These are phyloP conservation scores for Pinguiococcus pyrenoidosus DNA, from an alignment of 108 stramenopile genomes.

Conservation along the genomic window DNA sequence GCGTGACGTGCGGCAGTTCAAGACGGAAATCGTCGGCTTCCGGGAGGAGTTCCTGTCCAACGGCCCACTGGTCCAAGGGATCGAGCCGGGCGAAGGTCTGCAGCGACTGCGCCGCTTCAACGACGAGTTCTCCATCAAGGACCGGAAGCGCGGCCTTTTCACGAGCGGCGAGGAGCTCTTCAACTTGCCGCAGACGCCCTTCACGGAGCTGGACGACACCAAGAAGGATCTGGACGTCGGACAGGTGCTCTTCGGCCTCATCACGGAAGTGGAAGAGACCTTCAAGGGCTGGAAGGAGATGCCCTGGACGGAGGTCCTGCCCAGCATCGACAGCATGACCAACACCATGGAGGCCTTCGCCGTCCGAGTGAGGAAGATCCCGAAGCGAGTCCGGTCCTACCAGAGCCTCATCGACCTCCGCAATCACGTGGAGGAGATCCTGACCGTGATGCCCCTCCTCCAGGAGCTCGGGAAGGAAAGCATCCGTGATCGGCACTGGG, in stretches of 20 bases:
- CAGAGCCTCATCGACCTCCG: conserved; percentile 22
- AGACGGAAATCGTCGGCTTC: conserved; percentile 54
- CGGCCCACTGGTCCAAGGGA: conserved; percentile 61
- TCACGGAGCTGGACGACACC: conserved; percentile 25
- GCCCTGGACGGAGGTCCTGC: conserved; percentile 20
- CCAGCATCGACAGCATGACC: conserved; percentile 5
- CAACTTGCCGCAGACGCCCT: conserved; percentile 32
- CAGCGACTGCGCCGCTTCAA: conserved; percentile 44
- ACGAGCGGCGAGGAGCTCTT: conserved; percentile 45
- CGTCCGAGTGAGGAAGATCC: conserved; percentile 24
- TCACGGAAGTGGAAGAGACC: conserved; percentile 24
- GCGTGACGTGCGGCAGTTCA: conserved; percentile 54
- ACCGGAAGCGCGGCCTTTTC: conserved; percentile 46
- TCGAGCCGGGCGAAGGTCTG: conserved; percentile 66
- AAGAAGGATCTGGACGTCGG: conserved; percentile 29
- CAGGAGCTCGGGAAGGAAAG: conserved; percentile 23
- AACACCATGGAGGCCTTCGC: conserved; percentile 16
- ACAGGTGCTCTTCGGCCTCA: conserved; percentile 30
- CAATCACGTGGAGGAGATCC: conserved; percentile 25
- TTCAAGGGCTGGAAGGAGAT: conserved; percentile 6
- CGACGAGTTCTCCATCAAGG: conserved; percentile 36
- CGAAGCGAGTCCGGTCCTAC: conserved; percentile 30
- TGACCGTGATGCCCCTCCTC: conserved; percentile 23
- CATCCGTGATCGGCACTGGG: conserved; percentile 33
- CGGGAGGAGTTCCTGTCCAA: conserved; percentile 55